Percentiles rank a stretch among this genome's conserved stretches.
These are phyloP conservation scores for Aspergillus egyptiacus DNA, from an alignment of 495 filamentous ascomycete species.

Conservation along the genomic window DNA sequence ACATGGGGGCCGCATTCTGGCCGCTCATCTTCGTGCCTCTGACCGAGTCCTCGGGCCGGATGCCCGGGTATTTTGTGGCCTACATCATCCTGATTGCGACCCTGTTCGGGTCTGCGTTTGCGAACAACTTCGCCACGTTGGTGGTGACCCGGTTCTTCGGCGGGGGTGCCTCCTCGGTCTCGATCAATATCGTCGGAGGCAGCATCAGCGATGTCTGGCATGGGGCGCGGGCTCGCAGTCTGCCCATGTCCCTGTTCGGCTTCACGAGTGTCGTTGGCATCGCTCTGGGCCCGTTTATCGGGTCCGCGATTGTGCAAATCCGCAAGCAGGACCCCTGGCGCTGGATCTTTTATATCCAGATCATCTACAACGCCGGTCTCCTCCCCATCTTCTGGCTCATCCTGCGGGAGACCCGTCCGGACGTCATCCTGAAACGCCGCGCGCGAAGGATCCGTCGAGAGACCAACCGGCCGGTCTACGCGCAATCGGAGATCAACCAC, in stretches of 20 bases:
- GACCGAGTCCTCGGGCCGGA: constrained; percentile 47
- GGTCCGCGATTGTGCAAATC: constrained; percentile 34
- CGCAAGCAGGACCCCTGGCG: constrained; percentile 36
- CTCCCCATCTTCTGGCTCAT: constrained; percentile 39
- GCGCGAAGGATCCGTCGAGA: constrained; percentile 57
- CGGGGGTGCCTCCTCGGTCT: constrained; percentile 42
- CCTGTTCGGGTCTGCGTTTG: constrained; percentile 45
- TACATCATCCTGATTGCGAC: constrained; percentile 45
- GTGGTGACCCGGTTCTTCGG: constrained; percentile 46
- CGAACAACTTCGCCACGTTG: constrained; percentile 47
- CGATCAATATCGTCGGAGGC: constrained; percentile 43
- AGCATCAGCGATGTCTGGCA: constrained; percentile 43
- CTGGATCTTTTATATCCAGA: constrained; percentile 50
- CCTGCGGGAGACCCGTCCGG: constrained; percentile 37
- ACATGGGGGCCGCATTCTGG: constrained; percentile 47
- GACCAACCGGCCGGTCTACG: constrained; percentile 46
- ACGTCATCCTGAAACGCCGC: constrained; percentile 52
- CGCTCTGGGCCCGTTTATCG: constrained; percentile 46
- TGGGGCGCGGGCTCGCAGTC: constrained; percentile 33
- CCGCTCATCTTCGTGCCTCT: constrained; percentile 48
- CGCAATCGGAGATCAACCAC: constrained; percentile 27
- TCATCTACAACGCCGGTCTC: constrained; percentile 43
- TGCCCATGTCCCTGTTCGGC: constrained; percentile 42
- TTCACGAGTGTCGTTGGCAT: constrained; percentile 41
- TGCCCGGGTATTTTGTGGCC: constrained; percentile 43